Percentiles rank a stretch among this genome's conserved stretches.
Evolutionary conservation across 2,329 filamentous ascomycete species (phyloP).

Genomic region (Xylaria sp.): DNA sequence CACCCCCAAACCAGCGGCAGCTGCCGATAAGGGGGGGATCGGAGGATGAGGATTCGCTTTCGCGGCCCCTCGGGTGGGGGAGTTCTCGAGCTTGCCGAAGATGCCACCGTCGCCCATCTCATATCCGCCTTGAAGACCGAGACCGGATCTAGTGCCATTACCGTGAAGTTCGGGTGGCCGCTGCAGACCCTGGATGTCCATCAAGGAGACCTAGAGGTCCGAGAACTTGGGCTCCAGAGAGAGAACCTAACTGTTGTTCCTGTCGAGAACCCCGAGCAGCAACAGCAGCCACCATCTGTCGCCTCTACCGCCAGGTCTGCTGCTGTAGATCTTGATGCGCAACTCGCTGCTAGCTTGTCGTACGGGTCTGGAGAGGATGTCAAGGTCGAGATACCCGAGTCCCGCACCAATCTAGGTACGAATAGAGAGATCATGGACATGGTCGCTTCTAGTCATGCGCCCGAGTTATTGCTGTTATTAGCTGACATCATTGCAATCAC

Average conservation of each 20-base stretch:
- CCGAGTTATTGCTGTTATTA: neutral
- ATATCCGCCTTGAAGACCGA: conserved; percentile 68
- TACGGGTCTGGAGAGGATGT: conserved; percentile 54
- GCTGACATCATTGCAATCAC: conserved; percentile 12
- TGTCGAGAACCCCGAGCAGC: conserved; percentile 44
- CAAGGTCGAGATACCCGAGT: conserved; percentile 61
- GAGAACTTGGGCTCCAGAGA: conserved; percentile 59
- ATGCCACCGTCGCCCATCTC: conserved; percentile 72
- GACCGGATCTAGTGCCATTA: conserved; percentile 73
- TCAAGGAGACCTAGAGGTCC: conserved; percentile 59
- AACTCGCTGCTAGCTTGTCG: conserved; percentile 25
- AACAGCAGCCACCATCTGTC: neutral
- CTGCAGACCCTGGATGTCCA: conserved; percentile 74
- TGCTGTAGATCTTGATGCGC: conserved; percentile 15
- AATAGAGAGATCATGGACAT: neutral
- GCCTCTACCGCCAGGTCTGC: conserved; percentile 8
- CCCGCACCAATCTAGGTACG: conserved; percentile 62
- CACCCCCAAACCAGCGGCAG: neutral
- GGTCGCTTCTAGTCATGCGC: neutral
- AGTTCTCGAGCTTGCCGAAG: conserved; percentile 73
- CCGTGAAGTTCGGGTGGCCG: conserved; percentile 87
- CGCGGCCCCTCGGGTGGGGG: conserved; percentile 79
- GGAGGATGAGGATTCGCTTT: conserved; percentile 76
- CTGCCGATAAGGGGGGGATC: neutral
- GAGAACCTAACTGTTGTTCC: conserved; percentile 64